Percentiles rank a stretch among this genome's conserved stretches.
Conservation (phyloP, 768 basidiomycete species). For the Pleurotus cornucopiae region DNA sequence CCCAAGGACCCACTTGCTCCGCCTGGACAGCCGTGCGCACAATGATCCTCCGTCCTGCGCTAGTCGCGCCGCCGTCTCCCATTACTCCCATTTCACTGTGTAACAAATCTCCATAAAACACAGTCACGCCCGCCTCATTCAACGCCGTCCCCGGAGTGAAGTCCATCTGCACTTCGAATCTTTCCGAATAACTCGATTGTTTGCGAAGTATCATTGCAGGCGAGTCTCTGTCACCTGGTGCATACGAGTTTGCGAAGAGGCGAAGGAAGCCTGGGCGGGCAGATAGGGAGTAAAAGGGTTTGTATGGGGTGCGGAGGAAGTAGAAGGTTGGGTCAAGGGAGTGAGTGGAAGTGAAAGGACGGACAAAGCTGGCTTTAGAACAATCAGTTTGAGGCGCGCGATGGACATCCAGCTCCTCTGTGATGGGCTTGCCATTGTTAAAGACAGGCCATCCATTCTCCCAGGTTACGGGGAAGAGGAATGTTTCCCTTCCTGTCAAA, state of each 20-base stretch:
- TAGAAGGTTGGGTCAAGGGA: constrained; percentile 29
- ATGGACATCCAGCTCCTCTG: constrained; percentile 20
- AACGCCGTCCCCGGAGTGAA: constrained; percentile 25
- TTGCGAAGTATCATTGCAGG: constrained; percentile 32
- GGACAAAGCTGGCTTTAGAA: constrained; percentile 19
- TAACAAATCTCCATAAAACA: constrained; percentile 31
- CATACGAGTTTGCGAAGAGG: constrained; percentile 29
- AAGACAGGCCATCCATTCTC: constrained; percentile 34
- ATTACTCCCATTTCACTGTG: constrained; percentile 33
- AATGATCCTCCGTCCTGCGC: constrained; percentile 20
- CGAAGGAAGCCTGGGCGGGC: constrained; percentile 25
- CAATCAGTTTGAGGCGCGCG: constrained; percentile 14
- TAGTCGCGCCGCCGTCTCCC: constrained; percentile 16
- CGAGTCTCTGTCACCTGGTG: constrained; percentile 33
- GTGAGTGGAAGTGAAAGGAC: constrained; percentile 26
- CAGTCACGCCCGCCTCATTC: constrained; percentile 32
- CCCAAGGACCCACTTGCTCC: constrained; percentile 31
- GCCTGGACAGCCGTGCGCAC: constrained; percentile 25
- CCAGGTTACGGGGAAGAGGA: constrained; percentile 36
- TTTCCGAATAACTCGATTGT: constrained; percentile 32
- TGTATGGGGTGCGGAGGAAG: constrained; percentile 35
- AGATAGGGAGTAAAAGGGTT: constrained; percentile 28
- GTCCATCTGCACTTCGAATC: constrained; percentile 29
- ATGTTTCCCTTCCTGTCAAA: constrained; percentile 30
- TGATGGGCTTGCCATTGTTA: constrained; percentile 26